Conservation (phyloP, 305 asterid species). For the Solanum hybrid region DNA sequence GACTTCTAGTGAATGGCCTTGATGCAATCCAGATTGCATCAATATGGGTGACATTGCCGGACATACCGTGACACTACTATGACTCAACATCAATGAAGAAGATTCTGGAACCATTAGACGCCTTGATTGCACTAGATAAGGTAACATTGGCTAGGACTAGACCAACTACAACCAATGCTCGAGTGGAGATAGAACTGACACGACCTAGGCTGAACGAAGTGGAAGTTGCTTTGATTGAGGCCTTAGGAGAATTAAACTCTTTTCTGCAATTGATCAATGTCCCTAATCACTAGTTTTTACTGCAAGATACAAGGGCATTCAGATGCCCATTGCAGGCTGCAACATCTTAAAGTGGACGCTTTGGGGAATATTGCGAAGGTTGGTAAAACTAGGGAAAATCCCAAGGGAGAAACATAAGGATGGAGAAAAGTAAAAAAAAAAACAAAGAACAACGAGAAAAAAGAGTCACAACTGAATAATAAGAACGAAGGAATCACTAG, state of each 20-base stretch:
- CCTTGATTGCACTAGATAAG: background rate
- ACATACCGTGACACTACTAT: background rate
- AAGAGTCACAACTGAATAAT: background rate
- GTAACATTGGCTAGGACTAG: background rate
- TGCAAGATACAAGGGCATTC: background rate
- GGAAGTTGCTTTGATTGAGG: background rate
- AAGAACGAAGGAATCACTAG: background rate
- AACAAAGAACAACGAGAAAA: background rate
- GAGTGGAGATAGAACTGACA: background rate
- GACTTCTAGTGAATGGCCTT: background rate
- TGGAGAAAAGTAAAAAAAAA: background rate
- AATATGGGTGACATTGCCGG: background rate
- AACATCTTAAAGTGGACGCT: background rate
- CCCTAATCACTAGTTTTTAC: background rate
- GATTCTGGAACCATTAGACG: background rate
- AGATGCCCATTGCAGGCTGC: background rate
- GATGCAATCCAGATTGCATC: background rate
- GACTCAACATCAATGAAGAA: background rate
- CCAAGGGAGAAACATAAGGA: background rate
- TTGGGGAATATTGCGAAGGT: background rate
- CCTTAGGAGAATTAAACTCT: background rate
- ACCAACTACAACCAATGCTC: background rate
- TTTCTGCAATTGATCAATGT: background rate
- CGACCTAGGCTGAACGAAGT: background rate
- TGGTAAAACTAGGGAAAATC: background rate